phyloP scores from a whole-genome alignment of 352 stramenopile genomes.

The Phytopythium helicoides region DNA sequence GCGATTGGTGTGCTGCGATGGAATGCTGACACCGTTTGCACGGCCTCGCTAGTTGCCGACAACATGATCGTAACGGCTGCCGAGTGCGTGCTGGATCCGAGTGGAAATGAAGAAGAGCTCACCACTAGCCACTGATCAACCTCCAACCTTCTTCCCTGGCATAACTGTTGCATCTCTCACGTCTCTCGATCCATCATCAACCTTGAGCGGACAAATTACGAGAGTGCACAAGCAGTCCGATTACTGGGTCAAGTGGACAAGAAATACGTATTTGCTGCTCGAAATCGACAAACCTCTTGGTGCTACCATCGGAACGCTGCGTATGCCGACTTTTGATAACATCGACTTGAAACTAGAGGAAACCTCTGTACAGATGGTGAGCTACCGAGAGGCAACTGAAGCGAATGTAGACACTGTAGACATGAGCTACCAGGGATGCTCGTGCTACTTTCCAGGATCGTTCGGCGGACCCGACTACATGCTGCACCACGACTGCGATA shows the following conservation, averaged over 20 bases:
- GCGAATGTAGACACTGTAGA: constrained; percentile 8
- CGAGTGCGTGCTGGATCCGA: constrained; percentile 44
- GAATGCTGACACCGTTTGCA: constrained; percentile 44
- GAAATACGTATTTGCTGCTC: constrained; percentile 63
- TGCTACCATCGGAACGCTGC: constrained; percentile 25
- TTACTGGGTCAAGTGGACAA: constrained; percentile 60
- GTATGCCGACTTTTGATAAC: constrained; percentile 26
- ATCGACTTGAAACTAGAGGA: constrained; percentile 23
- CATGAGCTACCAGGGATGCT: constrained; percentile 46
- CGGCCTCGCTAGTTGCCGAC: constrained; percentile 47
- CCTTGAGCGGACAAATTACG: constrained; percentile 17
- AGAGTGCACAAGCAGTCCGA: constrained; percentile 61
- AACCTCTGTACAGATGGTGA: constrained; percentile 54
- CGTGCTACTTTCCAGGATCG: constrained; percentile 37
- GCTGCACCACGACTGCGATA: constrained; percentile 64
- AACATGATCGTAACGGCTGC: constrained; percentile 51
- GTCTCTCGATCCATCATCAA: neutral
- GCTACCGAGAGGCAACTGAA: constrained; percentile 20
- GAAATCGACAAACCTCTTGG: constrained; percentile 49
- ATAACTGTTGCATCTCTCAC: neutral
- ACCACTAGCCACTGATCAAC: constrained; percentile 12
- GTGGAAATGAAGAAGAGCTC: constrained; percentile 36
- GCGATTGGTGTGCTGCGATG: constrained; percentile 51
- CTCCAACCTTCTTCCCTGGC: neutral
- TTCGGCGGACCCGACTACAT: constrained; percentile 44